Percentiles rank a stretch among this genome's conserved stretches.
phyloP scores from a whole-genome alignment of 2,329 filamentous ascomycete species.

The Colletotrichum horii region DNA sequence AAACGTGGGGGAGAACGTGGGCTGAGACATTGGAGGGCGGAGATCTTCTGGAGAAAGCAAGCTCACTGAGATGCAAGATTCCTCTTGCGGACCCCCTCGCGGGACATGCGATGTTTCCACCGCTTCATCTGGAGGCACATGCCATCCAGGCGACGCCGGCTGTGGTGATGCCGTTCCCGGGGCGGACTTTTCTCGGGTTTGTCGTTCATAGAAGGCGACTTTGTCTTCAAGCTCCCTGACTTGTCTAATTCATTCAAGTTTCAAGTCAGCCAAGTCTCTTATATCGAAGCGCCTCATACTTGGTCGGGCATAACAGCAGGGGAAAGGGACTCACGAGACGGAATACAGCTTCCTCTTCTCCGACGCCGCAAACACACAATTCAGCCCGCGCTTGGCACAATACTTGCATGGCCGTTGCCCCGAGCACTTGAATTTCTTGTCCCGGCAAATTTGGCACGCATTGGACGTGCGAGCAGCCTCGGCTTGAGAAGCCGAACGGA shows the following conservation, averaged over 20 bases:
- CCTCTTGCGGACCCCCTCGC: background rate
- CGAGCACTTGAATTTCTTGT: constrained; percentile 18
- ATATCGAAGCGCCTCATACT: background rate
- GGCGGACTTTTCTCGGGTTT: background rate
- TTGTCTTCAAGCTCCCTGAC: background rate
- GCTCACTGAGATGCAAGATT: background rate
- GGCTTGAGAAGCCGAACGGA: constrained; percentile 8
- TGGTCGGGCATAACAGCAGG: background rate
- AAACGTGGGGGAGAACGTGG: background rate
- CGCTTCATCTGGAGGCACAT: background rate
- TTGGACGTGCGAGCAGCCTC: constrained; percentile 1
- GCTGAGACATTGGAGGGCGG: background rate
- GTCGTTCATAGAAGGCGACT: constrained; percentile 1
- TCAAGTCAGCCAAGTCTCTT: background rate
- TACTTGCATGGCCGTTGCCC: constrained; percentile 13
- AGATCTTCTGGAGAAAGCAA: background rate
- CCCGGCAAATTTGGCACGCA: constrained; percentile 5
- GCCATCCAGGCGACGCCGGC: background rate
- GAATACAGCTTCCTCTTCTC: constrained; percentile 16
- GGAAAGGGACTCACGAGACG: background rate
- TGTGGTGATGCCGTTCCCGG: background rate
- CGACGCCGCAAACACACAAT: background rate
- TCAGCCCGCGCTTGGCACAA: constrained; percentile 1
- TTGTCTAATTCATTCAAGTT: background rate
- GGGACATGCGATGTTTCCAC: background rate